A percentile compares a stretch with the other conserved stretches of the same genome.
phyloP scores from a whole-genome alignment of 805 yeast species.

The Candida alai region DNA sequence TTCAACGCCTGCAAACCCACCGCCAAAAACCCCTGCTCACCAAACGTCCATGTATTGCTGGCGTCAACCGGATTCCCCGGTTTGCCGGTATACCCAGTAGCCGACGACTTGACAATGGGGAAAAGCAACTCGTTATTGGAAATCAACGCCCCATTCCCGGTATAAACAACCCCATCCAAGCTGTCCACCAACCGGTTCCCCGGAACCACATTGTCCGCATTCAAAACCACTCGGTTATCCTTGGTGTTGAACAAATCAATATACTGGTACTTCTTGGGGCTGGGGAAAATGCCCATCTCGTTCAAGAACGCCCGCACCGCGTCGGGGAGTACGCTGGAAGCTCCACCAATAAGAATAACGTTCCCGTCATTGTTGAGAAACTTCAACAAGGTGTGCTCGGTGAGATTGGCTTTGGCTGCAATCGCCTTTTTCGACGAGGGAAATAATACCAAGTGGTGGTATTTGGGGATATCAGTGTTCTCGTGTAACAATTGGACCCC shows the following conservation, averaged over 20 bases:
- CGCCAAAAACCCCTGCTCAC: constrained; percentile 70
- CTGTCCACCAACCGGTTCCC: constrained; percentile 15
- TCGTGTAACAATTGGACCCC: constrained; percentile 20
- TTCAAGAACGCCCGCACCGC: constrained; percentile 59
- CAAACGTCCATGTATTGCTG: constrained; percentile 68
- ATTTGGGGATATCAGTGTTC: constrained; percentile 17
- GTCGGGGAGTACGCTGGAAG: constrained; percentile 28
- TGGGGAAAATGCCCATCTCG: constrained; percentile 79
- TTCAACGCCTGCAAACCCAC: constrained; percentile 77
- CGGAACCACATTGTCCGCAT: constrained; percentile 23
- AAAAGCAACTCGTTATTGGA: constrained; percentile 64
- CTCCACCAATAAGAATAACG: constrained; percentile 54
- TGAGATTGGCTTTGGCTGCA: constrained; percentile 24
- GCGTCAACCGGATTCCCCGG: constrained; percentile 41
- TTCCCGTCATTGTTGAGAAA: constrained; percentile 70
- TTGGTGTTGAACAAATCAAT: constrained; percentile 58
- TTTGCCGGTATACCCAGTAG: constrained; percentile 55
- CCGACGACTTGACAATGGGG: constrained; percentile 66
- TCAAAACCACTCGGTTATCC: constrained; percentile 26
- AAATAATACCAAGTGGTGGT: constrained; percentile 30
- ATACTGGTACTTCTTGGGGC: constrained; percentile 66
- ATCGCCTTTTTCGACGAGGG: constrained; percentile 34
- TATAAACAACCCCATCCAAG: constrained; percentile 16
- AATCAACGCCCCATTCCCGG: constrained; percentile 67
- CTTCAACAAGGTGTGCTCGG: constrained; percentile 45